A percentile compares a stretch with the other conserved stretches of the same genome.
phyloP scores from a whole-genome alignment of 805 yeast genomes.

The Candida michaelii region DNA sequence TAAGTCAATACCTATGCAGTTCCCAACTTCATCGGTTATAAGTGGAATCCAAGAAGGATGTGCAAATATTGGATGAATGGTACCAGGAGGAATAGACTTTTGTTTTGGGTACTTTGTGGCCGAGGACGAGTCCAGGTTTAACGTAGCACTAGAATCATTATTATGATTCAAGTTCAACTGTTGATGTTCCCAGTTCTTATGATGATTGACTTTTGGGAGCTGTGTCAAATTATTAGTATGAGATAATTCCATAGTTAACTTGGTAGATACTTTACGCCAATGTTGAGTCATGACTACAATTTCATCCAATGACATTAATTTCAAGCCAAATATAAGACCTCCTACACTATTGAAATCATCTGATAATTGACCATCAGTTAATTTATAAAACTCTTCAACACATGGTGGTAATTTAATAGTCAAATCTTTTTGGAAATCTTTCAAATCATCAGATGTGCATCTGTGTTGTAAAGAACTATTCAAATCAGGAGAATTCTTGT shows the following conservation, averaged over 20 bases:
- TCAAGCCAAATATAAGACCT: slow-evolving; percentile 79
- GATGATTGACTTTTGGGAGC: slow-evolving; percentile 20
- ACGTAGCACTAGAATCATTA: slow-evolving; percentile 7
- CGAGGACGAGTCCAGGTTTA: not conserved
- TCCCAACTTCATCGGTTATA: slow-evolving; percentile 84
- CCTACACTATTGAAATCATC: slow-evolving; percentile 63
- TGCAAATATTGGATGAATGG: slow-evolving; percentile 76
- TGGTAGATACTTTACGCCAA: slow-evolving; percentile 76
- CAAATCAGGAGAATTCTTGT: slow-evolving; percentile 76
- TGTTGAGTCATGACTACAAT: slow-evolving; percentile 76
- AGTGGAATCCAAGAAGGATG: slow-evolving; percentile 91
- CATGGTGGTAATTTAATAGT: slow-evolving; percentile 74
- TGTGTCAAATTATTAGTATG: slow-evolving; percentile 21
- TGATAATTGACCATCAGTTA: slow-evolving; percentile 93
- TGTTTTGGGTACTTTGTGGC: slow-evolving; percentile 20
- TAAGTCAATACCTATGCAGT: slow-evolving; percentile 87
- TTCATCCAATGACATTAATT: slow-evolving; percentile 77
- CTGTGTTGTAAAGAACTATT: slow-evolving; percentile 74
- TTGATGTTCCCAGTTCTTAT: slow-evolving; percentile 4
- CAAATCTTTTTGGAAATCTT: slow-evolving; percentile 81
- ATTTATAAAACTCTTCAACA: slow-evolving; percentile 71
- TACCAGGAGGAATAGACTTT: slow-evolving; percentile 73
- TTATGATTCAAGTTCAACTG: slow-evolving; percentile 7
- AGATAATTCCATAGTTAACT: slow-evolving; percentile 25
- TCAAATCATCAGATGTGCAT: slow-evolving; percentile 77